Conservation (phyloP, 2,329 filamentous ascomycete species). For the Sarocladiaceae sp. region DNA sequence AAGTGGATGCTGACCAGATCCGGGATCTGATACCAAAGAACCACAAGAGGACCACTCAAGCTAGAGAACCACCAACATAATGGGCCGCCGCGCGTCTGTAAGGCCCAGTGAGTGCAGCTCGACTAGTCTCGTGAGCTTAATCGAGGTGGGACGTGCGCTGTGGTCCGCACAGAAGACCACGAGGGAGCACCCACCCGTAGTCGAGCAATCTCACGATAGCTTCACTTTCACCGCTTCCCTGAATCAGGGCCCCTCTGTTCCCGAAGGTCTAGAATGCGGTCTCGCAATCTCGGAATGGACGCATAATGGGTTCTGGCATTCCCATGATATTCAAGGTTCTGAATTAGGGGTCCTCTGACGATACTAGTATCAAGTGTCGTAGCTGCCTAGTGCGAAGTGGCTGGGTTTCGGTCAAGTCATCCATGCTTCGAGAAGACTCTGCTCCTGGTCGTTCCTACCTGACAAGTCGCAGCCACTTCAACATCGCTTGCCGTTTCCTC, state of each 20-base stretch:
- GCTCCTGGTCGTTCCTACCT: not conserved
- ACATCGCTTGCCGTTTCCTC: not conserved
- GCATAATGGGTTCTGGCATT: not conserved
- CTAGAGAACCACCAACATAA: no score
- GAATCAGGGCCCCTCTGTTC: slow-evolving; percentile 3
- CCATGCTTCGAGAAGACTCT: slow-evolving; percentile 8
- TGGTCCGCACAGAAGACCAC: not conserved
- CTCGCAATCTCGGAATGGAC: slow-evolving; percentile 2
- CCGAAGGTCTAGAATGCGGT: slow-evolving; percentile 8
- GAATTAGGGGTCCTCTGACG: not conserved
- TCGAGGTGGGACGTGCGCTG: not conserved
- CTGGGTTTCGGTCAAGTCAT: not conserved
- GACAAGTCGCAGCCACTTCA: not conserved
- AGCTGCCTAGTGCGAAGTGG: no score
- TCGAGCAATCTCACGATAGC: slow-evolving; percentile 8
- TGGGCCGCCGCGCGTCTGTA: slow-evolving; percentile 6
- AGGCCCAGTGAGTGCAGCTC: not conserved
- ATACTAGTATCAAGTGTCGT: no score
- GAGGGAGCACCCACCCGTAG: not conserved
- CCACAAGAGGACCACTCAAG: not conserved
- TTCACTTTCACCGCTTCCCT: slow-evolving; percentile 6
- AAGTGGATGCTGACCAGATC: not conserved
- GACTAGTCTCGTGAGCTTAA: slow-evolving; percentile 4
- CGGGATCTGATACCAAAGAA: not conserved
- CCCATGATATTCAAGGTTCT: not conserved